Conservation (phyloP, 768 basidiomycete genomes). For the Suillus sp. region DNA sequence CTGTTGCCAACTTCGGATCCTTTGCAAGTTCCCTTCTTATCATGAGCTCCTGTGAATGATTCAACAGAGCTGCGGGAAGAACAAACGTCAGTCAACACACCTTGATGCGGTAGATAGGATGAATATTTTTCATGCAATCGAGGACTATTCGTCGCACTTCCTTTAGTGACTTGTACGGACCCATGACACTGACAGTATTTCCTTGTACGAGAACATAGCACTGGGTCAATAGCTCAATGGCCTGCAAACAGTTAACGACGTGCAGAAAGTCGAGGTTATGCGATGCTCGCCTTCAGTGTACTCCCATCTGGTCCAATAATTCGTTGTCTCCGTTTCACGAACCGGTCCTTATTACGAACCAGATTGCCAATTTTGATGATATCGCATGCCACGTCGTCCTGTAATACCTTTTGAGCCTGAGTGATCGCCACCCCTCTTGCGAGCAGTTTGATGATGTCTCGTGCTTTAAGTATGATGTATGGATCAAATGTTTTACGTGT, state of each 20-base stretch:
- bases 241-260: slow-evolving; percentile 50
- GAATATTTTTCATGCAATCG: slow-evolving; percentile 99
- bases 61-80: neutral
- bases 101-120: slow-evolving; percentile 99
- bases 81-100: slow-evolving; percentile 39
- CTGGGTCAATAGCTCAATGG: slow-evolving; percentile 93
- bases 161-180: slow-evolving; percentile 91
- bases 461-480: slow-evolving; percentile 92
- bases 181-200: slow-evolving; percentile 98
- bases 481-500: slow-evolving; percentile 98
- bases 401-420: slow-evolving; percentile 87
- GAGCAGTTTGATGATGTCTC: slow-evolving; percentile 93
- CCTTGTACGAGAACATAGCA: slow-evolving; percentile 99
- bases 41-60: slow-evolving; percentile 81
- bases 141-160: slow-evolving; percentile 96
- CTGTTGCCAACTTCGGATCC: slow-evolving; percentile 91
- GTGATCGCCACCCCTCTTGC: slow-evolving; percentile 86
- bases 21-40: slow-evolving; percentile 96
- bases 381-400: slow-evolving; percentile 90
- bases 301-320: slow-evolving; percentile 98
- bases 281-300: slow-evolving; percentile 78
- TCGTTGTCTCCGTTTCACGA: slow-evolving; percentile 93
- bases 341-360: slow-evolving; percentile 94
- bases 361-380: slow-evolving; percentile 97
- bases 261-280: neutral